Percentiles rank a stretch among this genome's conserved stretches.
Conservation (phyloP, 345 rosid species). For the Zanthoxylum bungeanum region DNA sequence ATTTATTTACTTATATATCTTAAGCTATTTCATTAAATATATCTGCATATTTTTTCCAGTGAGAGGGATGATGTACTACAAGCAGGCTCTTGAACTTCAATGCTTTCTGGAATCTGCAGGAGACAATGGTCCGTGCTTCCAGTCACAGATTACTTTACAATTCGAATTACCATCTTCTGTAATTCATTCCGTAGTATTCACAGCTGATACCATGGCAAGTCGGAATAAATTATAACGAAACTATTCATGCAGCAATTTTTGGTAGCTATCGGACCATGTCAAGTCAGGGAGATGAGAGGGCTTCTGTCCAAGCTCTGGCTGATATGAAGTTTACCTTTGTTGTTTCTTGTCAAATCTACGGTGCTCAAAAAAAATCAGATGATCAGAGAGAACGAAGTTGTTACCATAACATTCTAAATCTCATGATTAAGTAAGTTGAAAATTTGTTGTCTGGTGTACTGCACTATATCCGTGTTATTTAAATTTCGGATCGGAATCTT, state of each 20-base stretch:
- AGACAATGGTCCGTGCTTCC: constrained; percentile 53
- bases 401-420: constrained; percentile 73
- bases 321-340: constrained; percentile 93
- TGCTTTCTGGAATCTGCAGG: constrained; percentile 60
- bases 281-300: constrained; percentile 26
- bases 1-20: constrained; percentile 10
- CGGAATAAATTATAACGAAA: not conserved
- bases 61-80: constrained; percentile 99
- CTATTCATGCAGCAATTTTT: constrained; percentile 33
- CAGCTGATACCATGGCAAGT: constrained; percentile 10
- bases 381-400: constrained; percentile 54
- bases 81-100: constrained; percentile 73
- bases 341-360: constrained; percentile 95
- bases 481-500: constrained; percentile 7
- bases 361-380: constrained; percentile 71
- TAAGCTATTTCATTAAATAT: not conserved
- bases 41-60: constrained; percentile 44
- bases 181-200: constrained; percentile 1
- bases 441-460: not conserved
- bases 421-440: constrained; percentile 78
- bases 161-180: not conserved
- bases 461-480: constrained; percentile 6
- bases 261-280: constrained; percentile 30
- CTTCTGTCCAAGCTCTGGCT: constrained; percentile 61
- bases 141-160: constrained; percentile 3